Conservation (phyloP, 2,329 filamentous ascomycete genomes). For the Arthrinium phaeospermum region DNA sequence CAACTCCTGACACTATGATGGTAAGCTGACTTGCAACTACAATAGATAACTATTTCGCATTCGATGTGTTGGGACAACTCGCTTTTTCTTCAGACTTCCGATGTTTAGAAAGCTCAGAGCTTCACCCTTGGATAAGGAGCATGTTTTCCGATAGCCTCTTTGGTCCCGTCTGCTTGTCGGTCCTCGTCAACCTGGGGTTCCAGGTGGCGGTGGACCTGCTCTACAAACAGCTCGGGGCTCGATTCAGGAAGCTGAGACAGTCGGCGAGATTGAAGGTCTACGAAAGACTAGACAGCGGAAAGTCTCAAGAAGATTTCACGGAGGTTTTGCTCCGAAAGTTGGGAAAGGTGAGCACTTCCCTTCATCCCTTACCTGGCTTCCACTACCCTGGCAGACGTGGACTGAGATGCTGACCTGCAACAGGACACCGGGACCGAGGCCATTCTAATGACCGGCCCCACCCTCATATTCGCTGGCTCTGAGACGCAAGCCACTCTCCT, state of each 20-base stretch:
- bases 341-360: neutral
- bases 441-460: slow-evolving; percentile 20
- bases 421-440: slow-evolving; percentile 14
- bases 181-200: neutral
- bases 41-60: slow-evolving; percentile 7
- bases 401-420: neutral
- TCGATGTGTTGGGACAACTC: neutral
- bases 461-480: slow-evolving; percentile 41
- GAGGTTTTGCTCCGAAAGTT: neutral
- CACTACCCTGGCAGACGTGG: no score
- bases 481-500: slow-evolving; percentile 54
- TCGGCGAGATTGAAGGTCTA: neutral
- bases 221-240: neutral
- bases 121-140: slow-evolving; percentile 18
- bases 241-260: neutral
- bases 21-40: neutral
- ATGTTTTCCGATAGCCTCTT: neutral
- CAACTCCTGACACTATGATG: neutral
- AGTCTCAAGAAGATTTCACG: neutral
- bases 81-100: slow-evolving; percentile 15
- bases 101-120: slow-evolving; percentile 2
- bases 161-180: neutral
- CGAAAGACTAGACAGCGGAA: neutral
- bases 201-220: neutral
- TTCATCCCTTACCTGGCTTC: neutral